Evolutionary conservation across 345 rosid genomes (phyloP).

Genomic region (Gossypium arboreum): DNA sequence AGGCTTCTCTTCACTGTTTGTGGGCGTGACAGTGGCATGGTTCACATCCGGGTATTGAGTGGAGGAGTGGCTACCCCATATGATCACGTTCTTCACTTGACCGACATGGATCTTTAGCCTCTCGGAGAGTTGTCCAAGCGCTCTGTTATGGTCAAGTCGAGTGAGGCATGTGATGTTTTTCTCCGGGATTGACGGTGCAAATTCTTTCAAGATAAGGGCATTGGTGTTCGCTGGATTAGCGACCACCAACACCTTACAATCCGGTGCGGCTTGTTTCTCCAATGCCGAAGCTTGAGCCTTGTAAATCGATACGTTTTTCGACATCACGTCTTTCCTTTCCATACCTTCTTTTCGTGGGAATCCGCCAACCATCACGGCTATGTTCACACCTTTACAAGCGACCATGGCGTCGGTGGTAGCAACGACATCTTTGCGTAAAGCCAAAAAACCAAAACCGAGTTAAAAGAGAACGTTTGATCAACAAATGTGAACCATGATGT

Average conservation of each 20-base stretch:
- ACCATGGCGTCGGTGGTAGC: constrained; percentile 64
- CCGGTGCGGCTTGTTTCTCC: constrained; percentile 63
- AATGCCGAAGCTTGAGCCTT: constrained; percentile 86
- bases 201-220: constrained; percentile 72
- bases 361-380: constrained; percentile 73
- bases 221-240: constrained; percentile 92
- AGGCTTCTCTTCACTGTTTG: constrained; percentile 36
- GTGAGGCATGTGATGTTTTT: constrained; percentile 81
- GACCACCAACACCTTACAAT: constrained; percentile 77
- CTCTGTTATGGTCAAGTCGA: constrained; percentile 82
- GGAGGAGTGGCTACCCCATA: constrained; percentile 95
- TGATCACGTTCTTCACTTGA: constrained; percentile 62
- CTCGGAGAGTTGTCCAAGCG: constrained; percentile 65
- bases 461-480: background rate
- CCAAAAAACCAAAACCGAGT: background rate
- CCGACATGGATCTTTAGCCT: constrained; percentile 48
- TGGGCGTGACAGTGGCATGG: constrained; percentile 49
- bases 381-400: constrained; percentile 65
- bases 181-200: constrained; percentile 70
- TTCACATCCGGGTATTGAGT: constrained; percentile 85
- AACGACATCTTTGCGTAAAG: constrained; percentile 39
- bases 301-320: constrained; percentile 58
- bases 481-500: background rate
- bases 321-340: constrained; percentile 80
- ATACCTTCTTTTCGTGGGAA: constrained; percentile 61